A percentile compares a stretch with the other conserved stretches of the same genome.
Conservation (phyloP, 352 stramenopile genomes). For the Phytophthora agathidicida region DNA sequence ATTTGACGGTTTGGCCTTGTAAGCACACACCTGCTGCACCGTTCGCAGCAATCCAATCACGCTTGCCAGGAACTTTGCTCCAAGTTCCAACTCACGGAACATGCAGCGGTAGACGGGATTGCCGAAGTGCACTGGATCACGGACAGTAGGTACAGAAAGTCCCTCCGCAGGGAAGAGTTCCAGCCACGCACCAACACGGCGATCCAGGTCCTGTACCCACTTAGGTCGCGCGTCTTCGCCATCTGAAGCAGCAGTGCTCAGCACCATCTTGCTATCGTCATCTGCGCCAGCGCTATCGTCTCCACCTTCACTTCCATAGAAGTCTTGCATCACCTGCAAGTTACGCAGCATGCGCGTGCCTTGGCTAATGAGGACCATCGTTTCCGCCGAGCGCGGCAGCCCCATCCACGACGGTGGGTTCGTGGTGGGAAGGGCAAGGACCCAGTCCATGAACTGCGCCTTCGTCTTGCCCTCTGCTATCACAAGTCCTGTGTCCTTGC, state of each 20-base stretch:
- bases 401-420: conserved; percentile 95
- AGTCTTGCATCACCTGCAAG: conserved; percentile 84
- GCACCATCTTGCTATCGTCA: conserved; percentile 72
- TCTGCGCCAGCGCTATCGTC: conserved; percentile 35
- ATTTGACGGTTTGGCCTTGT: conserved; percentile 90
- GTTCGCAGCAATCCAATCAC: conserved; percentile 73
- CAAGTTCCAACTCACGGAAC: conserved; percentile 87
- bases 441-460: conserved; percentile 92
- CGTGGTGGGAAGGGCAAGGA: conserved; percentile 81
- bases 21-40: conserved; percentile 79
- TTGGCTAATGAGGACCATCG: conserved; percentile 86
- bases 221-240: conserved; percentile 60
- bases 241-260: conserved; percentile 34
- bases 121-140: conserved; percentile 63
- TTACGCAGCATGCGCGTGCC: conserved; percentile 79
- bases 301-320: conserved; percentile 70
- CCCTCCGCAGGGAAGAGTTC: conserved; percentile 53
- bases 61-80: conserved; percentile 61
- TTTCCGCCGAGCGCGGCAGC: conserved; percentile 92
- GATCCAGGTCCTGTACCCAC: conserved; percentile 86
- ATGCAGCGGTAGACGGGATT: conserved; percentile 94
- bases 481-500: conserved; percentile 59
- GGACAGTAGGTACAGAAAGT: conserved; percentile 50
- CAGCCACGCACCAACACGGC: conserved; percentile 68
- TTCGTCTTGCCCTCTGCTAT: conserved; percentile 92